Percentiles rank a stretch among this genome's conserved stretches.
Conservation (phyloP, 164 flowering plant species). For the Vitis riparia region DNA sequence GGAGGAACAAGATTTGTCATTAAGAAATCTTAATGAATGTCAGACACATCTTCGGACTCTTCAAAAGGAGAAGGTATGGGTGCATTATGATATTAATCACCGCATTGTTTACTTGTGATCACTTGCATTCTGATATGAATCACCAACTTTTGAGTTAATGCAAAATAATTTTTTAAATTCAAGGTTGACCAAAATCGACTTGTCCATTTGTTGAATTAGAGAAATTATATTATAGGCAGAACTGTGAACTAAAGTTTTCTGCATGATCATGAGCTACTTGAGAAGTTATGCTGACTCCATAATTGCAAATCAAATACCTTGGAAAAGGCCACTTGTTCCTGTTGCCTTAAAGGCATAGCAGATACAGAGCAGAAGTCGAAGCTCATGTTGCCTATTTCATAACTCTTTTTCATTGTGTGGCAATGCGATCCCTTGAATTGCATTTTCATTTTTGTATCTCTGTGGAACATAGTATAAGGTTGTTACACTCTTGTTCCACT, state of each 20-base stretch:
- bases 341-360: background rate
- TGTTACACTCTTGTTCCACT: no score
- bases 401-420: no score
- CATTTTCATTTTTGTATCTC: no score
- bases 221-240: background rate
- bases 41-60: slow-evolving; percentile 59
- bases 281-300: background rate
- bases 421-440: no score
- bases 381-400: background rate
- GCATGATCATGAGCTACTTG: background rate
- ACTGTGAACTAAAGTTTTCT: background rate
- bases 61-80: slow-evolving; percentile 81
- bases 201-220: background rate
- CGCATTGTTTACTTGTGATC: background rate
- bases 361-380: background rate
- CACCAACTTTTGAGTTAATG: background rate
- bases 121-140: background rate
- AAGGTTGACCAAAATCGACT: no score
- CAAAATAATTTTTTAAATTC: background rate
- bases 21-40: slow-evolving; percentile 70
- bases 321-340: background rate
- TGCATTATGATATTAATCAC: background rate
- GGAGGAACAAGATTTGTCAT: slow-evolving; percentile 70
- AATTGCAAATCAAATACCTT: background rate
- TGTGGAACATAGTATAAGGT: background rate